Conservation (phyloP, 306 rosid genomes). For the Boehmeria nivea region DNA sequence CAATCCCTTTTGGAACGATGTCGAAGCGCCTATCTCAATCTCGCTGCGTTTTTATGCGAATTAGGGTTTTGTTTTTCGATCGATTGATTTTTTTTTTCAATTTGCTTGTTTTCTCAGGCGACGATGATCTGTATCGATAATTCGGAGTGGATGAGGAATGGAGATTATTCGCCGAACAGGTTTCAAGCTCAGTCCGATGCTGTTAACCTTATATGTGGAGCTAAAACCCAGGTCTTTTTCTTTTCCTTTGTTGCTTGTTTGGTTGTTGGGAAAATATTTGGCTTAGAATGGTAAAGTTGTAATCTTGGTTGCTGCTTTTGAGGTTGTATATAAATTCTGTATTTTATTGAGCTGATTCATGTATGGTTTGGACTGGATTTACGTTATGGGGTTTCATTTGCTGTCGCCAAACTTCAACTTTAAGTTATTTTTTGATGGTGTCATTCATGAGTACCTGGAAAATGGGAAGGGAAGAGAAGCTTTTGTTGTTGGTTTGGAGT, state of each 20-base stretch:
- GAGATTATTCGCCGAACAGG: constrained; percentile 81
- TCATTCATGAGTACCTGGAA: neutral
- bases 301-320: neutral
- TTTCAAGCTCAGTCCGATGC: constrained; percentile 91
- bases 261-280: constrained; percentile 1
- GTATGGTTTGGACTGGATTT: constrained; percentile 1
- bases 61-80: constrained; percentile 42
- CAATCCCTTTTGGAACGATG: neutral
- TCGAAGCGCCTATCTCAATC: neutral
- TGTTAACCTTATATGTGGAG: constrained; percentile 89
- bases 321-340: neutral
- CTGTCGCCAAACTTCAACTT: neutral
- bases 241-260: neutral
- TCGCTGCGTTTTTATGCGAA: neutral
- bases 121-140: constrained; percentile 96
- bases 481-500: constrained; percentile 1
- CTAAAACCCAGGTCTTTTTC: constrained; percentile 72
- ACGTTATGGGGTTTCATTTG: neutral
- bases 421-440: no score
- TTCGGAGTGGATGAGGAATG: constrained; percentile 98
- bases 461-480: neutral
- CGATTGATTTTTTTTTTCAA: no score
- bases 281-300: neutral
- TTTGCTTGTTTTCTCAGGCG: constrained; percentile 37
- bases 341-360: neutral